Conservation (phyloP, 345 rosid genomes). For the Cochlearia excelsa region DNA sequence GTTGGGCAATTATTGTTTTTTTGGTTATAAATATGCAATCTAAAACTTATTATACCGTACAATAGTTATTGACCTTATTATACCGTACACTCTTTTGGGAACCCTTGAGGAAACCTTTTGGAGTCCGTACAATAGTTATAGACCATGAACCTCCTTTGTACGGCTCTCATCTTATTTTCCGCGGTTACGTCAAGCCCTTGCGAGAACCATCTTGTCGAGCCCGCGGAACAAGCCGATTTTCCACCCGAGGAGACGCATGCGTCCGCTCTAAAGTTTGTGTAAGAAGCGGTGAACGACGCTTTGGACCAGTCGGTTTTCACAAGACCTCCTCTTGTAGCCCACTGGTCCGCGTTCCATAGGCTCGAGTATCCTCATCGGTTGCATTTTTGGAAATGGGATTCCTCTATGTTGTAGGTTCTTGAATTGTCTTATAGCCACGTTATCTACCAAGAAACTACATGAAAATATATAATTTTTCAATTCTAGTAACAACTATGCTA, state of each 20-base stretch:
- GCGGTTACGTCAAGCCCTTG: no score
- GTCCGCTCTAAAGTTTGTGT: no score
- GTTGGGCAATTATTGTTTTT: no score
- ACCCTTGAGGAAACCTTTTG: no score
- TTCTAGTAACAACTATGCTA: not conserved
- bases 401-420: constrained; percentile 51
- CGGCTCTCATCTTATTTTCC: no score
- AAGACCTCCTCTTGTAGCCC: constrained; percentile 67
- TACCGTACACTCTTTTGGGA: no score
- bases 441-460: constrained; percentile 52
- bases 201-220: constrained; percentile 40
- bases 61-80: no score
- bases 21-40: no score
- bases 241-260: constrained; percentile 27
- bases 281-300: constrained; percentile 47
- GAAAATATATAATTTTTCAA: not conserved
- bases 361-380: constrained; percentile 63
- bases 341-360: constrained; percentile 60
- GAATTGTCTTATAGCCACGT: constrained; percentile 49
- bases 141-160: no score
- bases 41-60: no score
- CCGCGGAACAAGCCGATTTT: constrained; percentile 27
- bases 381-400: constrained; percentile 49
- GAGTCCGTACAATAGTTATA: no score
- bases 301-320: constrained; percentile 60